A percentile compares a stretch with the other conserved stretches of the same genome.
phyloP scores from a whole-genome alignment of 176 grass and related monocot species.

The Dendrocalamus sinicus region DNA sequence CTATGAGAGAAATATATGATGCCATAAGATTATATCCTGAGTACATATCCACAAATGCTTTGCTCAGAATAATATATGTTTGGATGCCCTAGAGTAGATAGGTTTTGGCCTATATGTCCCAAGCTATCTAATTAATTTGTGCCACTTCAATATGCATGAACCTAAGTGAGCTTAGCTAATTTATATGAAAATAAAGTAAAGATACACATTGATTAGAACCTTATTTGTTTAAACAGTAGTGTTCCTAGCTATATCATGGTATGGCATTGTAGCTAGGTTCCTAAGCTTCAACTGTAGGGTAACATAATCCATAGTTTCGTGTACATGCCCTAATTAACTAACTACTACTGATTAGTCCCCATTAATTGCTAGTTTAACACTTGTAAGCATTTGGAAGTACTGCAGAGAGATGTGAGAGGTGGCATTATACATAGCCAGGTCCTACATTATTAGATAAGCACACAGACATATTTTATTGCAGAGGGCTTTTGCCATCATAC shows the following conservation, averaged over 20 bases:
- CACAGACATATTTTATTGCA: constrained; percentile 37
- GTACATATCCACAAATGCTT: constrained; percentile 39
- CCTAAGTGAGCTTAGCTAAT: constrained; percentile 36
- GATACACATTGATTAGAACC: constrained; percentile 15
- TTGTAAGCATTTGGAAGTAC: neutral
- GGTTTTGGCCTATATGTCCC: constrained; percentile 39
- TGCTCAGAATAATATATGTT: constrained; percentile 45
- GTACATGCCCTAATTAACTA: neutral
- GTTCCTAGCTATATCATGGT: constrained; percentile 1
- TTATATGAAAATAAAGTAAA: constrained; percentile 28
- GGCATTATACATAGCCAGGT: constrained; percentile 4
- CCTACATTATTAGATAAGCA: constrained; percentile 51
- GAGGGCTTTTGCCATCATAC: constrained; percentile 47
- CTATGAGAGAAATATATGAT: constrained; percentile 9
- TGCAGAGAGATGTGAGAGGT: constrained; percentile 42
- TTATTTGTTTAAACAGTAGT: constrained; percentile 36
- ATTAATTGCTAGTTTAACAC: constrained; percentile 1
- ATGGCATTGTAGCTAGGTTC: neutral
- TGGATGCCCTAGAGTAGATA: constrained; percentile 48
- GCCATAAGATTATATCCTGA: constrained; percentile 43
- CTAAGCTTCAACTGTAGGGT: constrained; percentile 20
- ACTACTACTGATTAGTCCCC: constrained; percentile 7
- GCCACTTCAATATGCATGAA: constrained; percentile 29
- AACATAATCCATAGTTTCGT: constrained; percentile 27
- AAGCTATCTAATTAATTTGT: constrained; percentile 37